A percentile compares a stretch with the other conserved stretches of the same genome.
phyloP scores from a whole-genome alignment of 306 rosid species.

The Cyamopsis tetragonoloba region DNA sequence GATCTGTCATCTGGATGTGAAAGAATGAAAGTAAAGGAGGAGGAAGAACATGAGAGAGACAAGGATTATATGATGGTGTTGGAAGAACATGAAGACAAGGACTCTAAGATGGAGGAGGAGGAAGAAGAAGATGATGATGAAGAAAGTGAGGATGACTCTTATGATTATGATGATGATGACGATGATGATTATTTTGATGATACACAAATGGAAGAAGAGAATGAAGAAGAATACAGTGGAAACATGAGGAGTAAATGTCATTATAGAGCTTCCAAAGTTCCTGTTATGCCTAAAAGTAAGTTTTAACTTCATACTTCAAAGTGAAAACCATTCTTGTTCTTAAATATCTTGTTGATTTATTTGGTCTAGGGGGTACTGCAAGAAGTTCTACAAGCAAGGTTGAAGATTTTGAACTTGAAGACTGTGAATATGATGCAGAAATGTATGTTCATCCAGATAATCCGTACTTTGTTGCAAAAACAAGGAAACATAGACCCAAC shows the following conservation, averaged over 20 bases:
- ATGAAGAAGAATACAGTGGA: not conserved
- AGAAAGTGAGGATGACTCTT: not conserved
- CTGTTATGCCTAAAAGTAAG: not conserved
- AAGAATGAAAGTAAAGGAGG: not conserved
- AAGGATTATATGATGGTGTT: not conserved
- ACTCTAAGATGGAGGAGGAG: too few relatives aligned
- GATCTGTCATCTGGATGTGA: conserved; percentile 17
- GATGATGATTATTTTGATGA: not conserved
- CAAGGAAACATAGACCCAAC: not conserved
- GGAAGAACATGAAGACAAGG: too few relatives aligned
- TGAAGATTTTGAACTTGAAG: too few relatives aligned
- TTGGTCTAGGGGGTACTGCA: not conserved
- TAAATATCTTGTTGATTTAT: not conserved
- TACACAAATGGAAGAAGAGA: not conserved
- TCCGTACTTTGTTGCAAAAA: conserved; percentile 3
- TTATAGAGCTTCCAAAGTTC: not conserved
- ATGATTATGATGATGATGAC: not conserved
- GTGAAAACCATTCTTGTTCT: not conserved
- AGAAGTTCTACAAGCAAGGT: not conserved
- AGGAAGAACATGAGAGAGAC: not conserved
- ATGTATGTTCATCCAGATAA: conserved; percentile 16
- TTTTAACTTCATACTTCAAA: not conserved
- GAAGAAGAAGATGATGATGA: too few relatives aligned
- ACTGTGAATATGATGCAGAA: not conserved
- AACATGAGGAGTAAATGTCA: too few relatives aligned